phyloP scores from a whole-genome alignment of 495 filamentous ascomycete genomes.

The Aspergillus egyptiacus region DNA sequence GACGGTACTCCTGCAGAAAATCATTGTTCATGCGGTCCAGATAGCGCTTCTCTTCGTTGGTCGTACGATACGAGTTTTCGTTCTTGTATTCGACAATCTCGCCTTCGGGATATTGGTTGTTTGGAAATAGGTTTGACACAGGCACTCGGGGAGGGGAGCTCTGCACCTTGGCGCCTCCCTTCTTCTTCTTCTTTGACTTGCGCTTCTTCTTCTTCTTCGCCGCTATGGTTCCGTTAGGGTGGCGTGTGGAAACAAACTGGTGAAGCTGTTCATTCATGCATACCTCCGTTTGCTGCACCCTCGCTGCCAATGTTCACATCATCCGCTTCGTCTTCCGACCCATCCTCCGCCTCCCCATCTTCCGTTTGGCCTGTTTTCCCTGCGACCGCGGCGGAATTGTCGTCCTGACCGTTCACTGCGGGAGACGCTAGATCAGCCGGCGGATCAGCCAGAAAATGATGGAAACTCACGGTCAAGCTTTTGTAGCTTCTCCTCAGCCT shows the following conservation, averaged over 20 bases:
- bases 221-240: slow-evolving; percentile 23
- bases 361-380: slow-evolving; percentile 34
- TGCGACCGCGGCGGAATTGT: slow-evolving; percentile 37
- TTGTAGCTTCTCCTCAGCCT: slow-evolving; percentile 45
- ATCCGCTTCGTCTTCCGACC: slow-evolving; percentile 60
- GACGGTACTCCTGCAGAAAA: slow-evolving; percentile 79
- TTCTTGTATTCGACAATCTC: slow-evolving; percentile 71
- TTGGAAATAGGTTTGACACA: slow-evolving; percentile 70
- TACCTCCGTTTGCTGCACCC: slow-evolving; percentile 41
- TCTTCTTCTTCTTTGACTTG: slow-evolving; percentile 69
- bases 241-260: neutral
- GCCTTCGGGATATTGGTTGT: slow-evolving; percentile 67
- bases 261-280: slow-evolving; percentile 11
- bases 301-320: slow-evolving; percentile 40
- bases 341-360: slow-evolving; percentile 52
- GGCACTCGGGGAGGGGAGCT: slow-evolving; percentile 70
- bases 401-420: slow-evolving; percentile 46
- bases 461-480: slow-evolving; percentile 44
- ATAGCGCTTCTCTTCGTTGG: slow-evolving; percentile 81
- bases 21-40: slow-evolving; percentile 77
- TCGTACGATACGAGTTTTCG: slow-evolving; percentile 77
- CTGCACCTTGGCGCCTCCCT: slow-evolving; percentile 59
- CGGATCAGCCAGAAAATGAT: neutral
- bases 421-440: slow-evolving; percentile 23
- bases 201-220: slow-evolving; percentile 81